Evolutionary conservation across 2,329 filamentous ascomycete species (phyloP).

Genomic region (Coleophoma crateriformis): DNA sequence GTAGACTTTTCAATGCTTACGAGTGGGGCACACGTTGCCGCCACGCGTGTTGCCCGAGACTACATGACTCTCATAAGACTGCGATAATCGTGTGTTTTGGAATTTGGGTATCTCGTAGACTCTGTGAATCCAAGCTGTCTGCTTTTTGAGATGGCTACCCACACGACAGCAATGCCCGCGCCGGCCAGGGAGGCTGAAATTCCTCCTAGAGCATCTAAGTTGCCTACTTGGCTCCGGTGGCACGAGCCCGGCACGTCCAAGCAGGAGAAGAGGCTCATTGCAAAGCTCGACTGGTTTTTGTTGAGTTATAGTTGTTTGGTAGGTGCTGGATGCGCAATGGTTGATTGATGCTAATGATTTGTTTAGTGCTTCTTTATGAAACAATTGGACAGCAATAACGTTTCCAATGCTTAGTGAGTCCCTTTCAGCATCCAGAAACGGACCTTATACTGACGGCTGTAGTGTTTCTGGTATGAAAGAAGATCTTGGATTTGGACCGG

Average conservation of each 20-base stretch:
- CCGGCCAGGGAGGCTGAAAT: too few relatives aligned
- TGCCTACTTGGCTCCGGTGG: conserved; percentile 32
- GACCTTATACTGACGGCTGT: neutral
- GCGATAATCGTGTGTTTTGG: too few relatives aligned
- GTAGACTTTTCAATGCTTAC: too few relatives aligned
- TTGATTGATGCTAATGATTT: neutral
- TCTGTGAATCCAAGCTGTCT: too few relatives aligned
- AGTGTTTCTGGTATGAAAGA: conserved; percentile 38
- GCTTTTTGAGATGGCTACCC: too few relatives aligned
- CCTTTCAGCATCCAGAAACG: neutral
- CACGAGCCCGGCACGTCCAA: conserved; percentile 33
- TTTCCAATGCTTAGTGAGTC: conserved; percentile 38
- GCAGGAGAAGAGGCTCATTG: conserved; percentile 36
- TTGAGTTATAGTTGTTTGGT: conserved; percentile 30
- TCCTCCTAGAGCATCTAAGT: neutral
- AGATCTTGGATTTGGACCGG: conserved; percentile 34
- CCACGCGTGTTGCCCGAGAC: too few relatives aligned
- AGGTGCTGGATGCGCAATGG: neutral
- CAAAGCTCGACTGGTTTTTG: conserved; percentile 43
- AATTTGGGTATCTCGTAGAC: too few relatives aligned
- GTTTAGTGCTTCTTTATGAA: conserved; percentile 35
- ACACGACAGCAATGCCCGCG: too few relatives aligned
- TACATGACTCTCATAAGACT: too few relatives aligned
- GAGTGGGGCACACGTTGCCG: too few relatives aligned
- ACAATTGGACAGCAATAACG: conserved; percentile 37